Evolutionary conservation across 148 eudicot genomes (phyloP).

Genomic region (Chenopodium quinoa): DNA sequence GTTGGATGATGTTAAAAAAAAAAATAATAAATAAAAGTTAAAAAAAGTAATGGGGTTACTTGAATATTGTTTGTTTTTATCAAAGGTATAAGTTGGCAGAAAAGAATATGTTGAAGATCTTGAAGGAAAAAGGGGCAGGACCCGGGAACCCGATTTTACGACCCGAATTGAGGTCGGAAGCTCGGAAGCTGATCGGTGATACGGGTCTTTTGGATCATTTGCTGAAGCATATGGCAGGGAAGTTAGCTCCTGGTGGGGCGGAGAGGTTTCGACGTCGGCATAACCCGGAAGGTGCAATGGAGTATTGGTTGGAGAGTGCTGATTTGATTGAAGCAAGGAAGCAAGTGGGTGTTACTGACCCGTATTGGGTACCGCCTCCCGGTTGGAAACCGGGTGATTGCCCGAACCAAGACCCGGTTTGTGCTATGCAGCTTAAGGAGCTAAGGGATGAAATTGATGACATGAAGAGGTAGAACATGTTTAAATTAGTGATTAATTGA

Average conservation of each 20-base stretch:
- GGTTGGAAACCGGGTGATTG: conserved; percentile 87
- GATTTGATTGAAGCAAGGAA: conserved; percentile 59
- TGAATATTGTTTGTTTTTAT: neutral
- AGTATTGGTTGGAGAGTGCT: conserved; percentile 92
- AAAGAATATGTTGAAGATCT: conserved; percentile 59
- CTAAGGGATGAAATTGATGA: conserved; percentile 37
- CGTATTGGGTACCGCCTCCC: conserved; percentile 85
- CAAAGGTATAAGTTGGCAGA: conserved; percentile 80
- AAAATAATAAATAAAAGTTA: too few species aligned
- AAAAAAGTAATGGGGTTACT: conserved; percentile 1
- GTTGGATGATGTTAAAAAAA: too few species aligned
- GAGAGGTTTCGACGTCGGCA: conserved; percentile 79
- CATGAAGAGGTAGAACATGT: conserved; percentile 38
- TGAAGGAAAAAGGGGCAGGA: conserved; percentile 71
- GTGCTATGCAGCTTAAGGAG: conserved; percentile 36
- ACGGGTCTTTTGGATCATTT: conserved; percentile 91
- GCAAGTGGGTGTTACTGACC: conserved; percentile 63
- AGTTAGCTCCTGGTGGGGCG: conserved; percentile 76
- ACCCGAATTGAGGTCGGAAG: conserved; percentile 71
- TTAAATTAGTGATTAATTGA: neutral
- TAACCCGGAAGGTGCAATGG: conserved; percentile 90
- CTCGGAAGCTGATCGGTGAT: conserved; percentile 81
- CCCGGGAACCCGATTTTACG: conserved; percentile 63
- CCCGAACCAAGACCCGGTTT: conserved; percentile 38
- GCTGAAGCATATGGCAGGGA: conserved; percentile 91